Evolutionary conservation across 805 yeast genomes (phyloP), one percentile per base, ranked within the genome.

Genomic region (Schwanniomyces occidentalis): DNA sequence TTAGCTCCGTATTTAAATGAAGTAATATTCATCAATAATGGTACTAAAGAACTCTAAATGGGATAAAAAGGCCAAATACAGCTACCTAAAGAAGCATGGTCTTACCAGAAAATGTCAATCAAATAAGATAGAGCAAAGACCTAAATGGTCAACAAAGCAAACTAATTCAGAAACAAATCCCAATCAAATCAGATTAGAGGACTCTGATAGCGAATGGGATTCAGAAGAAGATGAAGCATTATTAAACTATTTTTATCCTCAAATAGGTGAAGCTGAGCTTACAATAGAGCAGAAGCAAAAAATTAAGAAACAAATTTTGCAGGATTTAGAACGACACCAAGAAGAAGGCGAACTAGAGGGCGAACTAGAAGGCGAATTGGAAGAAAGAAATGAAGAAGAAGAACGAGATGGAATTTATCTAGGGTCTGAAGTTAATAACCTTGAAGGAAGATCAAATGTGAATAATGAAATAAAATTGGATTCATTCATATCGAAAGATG

Each of bases 31-130:
- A n/a, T n/a, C n/a, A n/a, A 14, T 4, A 10, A 68, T 68, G 74
- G 74, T 68, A 30, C 47, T 68, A 33, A 63, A 67, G 47, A 64
- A 68, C 41, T 51, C 61, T 9, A 68, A 67, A 51, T 68, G 72
- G 69, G 73, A 68, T 46, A 60, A 59, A 39, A 65, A 63, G 50
- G 71, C 73, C 30, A 69, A 63, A 44, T 38, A 48, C 40, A 49
- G 51, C 40, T 68, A 63, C 37, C 51, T 64, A 54, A 57, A 54
- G 41, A 69, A 69, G 42, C 74, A 69, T 46, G 70, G 69, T n/a
- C 49, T 65, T 18, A 27, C 34, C 6, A 40, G 35, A 15, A 39
- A 37, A 34, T 39, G 46, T 15, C 38, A 23, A 7, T 33, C 48
- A 33, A 24, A 32, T 27, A 43, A 35, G 6, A 27, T 32, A 16